Base-by-base conservation (phyloP, 2,329 filamentous ascomycete species). In the Cladosporium phlei region DNA sequence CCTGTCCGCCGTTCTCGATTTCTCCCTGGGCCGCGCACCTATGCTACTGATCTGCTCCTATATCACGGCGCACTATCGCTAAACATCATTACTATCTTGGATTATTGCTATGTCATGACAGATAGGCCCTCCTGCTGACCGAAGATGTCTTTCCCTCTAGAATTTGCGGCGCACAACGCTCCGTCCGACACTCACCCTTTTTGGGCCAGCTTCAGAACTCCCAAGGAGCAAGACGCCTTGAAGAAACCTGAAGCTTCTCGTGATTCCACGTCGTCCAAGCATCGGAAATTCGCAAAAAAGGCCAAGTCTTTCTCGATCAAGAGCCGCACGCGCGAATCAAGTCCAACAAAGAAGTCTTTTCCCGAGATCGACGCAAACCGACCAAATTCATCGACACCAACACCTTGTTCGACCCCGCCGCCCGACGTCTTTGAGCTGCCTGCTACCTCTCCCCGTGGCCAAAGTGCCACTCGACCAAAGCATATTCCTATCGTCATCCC, bases 401-500 rank as follows among this genome's bases (percentile, higher is more conserved):
- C 42, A 20, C 32, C 32, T 45, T 29, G 30, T 22, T 37, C 42
- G 16, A 35, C 47, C n/a, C 34, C 46, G 19, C 37, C 48, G 21
- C 34, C 33, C 30, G 52, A 45, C 10, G 38, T 50, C n/a, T 55
- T 47, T 28, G 51, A 54, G 42, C 47, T 54, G 19, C 20, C 52
- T 5, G 46, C 48, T 21, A 56, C 49, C 27, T 53, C 53, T 14
- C 50, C 55, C 9, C 43, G 53, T 30, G 52, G 50, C 14, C 9
- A 33, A 9, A 50, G 52, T 33, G 47, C 40, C 34, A 55, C 59
- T 27, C 60, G 62, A 51, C 60, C 63, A 19, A 71, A 68, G 61
- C 68, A 72, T 61, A 61, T 71, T 57, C 69, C 69, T 32, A 70
- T 72, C 50, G 58, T 70, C 37, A 65, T 69, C 47, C 64, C 69